Evolutionary conservation across 148 eudicot genomes (phyloP).

Genomic region (Arctostaphylos glauca): DNA sequence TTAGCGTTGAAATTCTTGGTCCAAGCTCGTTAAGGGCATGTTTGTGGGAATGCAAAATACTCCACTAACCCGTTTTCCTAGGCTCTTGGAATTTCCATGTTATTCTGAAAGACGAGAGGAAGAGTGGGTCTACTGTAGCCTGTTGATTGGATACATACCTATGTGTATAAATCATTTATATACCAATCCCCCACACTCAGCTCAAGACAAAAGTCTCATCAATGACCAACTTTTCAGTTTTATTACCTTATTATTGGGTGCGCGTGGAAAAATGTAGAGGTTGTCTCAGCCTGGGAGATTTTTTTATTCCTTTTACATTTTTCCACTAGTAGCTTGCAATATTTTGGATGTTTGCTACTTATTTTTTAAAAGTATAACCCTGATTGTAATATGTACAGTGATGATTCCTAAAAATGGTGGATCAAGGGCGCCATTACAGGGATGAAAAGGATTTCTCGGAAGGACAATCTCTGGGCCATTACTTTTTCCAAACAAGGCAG

Average conservation of each 20-base stretch:
- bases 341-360: too few relatives aligned
- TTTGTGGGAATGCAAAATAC: conserved; percentile 43
- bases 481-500: too few relatives aligned
- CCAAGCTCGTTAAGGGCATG: conserved; percentile 49
- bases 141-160: conserved; percentile 6
- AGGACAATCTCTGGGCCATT: too few relatives aligned
- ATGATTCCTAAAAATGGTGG: too few relatives aligned
- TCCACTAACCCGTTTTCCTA: conserved; percentile 66
- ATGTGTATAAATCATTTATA: neutral
- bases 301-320: too few relatives aligned
- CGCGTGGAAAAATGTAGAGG: conserved; percentile 10
- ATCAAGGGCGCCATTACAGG: too few relatives aligned
- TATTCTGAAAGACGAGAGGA: conserved; percentile 28
- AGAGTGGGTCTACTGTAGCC: conserved; percentile 18
- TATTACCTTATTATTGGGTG: conserved; percentile 37
- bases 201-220: conserved; percentile 28
- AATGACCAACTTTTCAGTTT: conserved; percentile 36
- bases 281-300: too few relatives aligned
- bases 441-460: too few relatives aligned
- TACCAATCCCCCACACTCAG: conserved; percentile 20
- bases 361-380: too few relatives aligned
- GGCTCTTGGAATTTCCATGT: conserved; percentile 45
- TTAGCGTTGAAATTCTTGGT: conserved; percentile 36
- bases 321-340: too few relatives aligned
- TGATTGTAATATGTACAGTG: too few relatives aligned